phyloP scores from a whole-genome alignment of 371 early-diverging fungal genomes.

The Entomophthora muscae region DNA sequence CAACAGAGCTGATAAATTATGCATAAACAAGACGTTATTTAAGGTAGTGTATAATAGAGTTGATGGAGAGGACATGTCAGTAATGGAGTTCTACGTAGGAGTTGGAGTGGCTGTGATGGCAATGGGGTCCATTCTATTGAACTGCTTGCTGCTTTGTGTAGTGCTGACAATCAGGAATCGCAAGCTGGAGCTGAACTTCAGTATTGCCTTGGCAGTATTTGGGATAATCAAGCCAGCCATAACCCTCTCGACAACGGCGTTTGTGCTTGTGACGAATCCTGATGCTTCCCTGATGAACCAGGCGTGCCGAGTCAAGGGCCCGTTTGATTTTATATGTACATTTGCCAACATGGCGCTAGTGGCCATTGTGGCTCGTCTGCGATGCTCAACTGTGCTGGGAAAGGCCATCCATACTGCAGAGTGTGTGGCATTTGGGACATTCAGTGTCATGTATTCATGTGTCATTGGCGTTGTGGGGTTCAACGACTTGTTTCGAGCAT shows the following conservation, averaged over 20 bases:
- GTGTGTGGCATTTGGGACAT: not conserved
- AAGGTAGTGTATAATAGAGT: no score
- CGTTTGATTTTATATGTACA: not conserved
- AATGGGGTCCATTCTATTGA: not conserved
- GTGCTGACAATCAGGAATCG: not conserved
- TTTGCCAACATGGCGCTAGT: not conserved
- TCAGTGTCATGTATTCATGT: not conserved
- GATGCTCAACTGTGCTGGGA: not conserved
- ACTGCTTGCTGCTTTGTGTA: not conserved
- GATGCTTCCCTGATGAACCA: not conserved
- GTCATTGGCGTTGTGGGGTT: not conserved
- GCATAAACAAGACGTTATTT: no score
- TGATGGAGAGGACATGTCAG: no score
- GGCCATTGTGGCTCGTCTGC: not conserved
- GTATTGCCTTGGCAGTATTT: not conserved
- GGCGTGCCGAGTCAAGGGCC: not conserved
- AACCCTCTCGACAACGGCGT: not conserved
- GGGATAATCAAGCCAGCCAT: not conserved
- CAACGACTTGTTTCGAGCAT: not conserved
- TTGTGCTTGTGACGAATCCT: not conserved
- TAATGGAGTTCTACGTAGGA: not conserved
- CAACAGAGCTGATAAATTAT: no score
- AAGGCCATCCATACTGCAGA: not conserved
- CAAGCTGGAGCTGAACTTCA: not conserved
- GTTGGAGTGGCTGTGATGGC: not conserved